These are phyloP conservation scores for Daldinia loculata DNA, from an alignment of 495 filamentous ascomycete species.

Conservation along the genomic window DNA sequence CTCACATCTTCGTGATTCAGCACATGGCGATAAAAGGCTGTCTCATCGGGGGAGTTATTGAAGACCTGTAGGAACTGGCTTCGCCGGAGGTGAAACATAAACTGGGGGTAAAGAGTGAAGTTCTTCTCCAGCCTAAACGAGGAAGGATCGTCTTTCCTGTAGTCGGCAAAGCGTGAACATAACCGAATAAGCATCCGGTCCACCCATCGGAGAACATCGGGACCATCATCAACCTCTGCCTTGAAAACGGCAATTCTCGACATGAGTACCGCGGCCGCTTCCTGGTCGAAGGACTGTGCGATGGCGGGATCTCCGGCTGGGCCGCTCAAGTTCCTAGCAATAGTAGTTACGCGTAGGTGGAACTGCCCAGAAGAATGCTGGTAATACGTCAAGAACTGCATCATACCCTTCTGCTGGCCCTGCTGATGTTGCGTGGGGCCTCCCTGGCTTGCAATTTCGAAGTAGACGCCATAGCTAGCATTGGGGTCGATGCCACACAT, in stretches of 20 bases:
- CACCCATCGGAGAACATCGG: constrained; percentile 98
- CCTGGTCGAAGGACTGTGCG: constrained; percentile 97
- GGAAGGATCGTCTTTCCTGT: constrained; percentile 96
- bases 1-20: constrained; percentile 97
- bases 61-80: constrained; percentile 99
- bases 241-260: constrained; percentile 98
- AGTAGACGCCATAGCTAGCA: constrained; percentile 95
- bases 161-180: constrained; percentile 97
- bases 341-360: constrained; percentile 94
- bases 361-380: constrained; percentile 97
- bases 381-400: constrained; percentile 99
- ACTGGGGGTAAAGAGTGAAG: constrained; percentile 98
- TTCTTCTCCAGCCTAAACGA: constrained; percentile 99
- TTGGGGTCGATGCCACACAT: constrained; percentile 98
- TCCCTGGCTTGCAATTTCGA: constrained; percentile 95
- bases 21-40: constrained; percentile 97
- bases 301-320: constrained; percentile 97
- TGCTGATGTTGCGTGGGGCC: constrained; percentile 86
- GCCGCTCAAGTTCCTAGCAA: constrained; percentile 89
- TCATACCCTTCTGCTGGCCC: constrained; percentile 90
- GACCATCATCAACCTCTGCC: constrained; percentile 97
- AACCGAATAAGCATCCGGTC: constrained; percentile 98
- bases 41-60: constrained; percentile 99
- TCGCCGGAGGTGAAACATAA: constrained; percentile 98
- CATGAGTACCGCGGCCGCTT: constrained; percentile 98